Base-by-base conservation (phyloP, 78 protist genomes). In the Ministeria vibrans region DNA sequence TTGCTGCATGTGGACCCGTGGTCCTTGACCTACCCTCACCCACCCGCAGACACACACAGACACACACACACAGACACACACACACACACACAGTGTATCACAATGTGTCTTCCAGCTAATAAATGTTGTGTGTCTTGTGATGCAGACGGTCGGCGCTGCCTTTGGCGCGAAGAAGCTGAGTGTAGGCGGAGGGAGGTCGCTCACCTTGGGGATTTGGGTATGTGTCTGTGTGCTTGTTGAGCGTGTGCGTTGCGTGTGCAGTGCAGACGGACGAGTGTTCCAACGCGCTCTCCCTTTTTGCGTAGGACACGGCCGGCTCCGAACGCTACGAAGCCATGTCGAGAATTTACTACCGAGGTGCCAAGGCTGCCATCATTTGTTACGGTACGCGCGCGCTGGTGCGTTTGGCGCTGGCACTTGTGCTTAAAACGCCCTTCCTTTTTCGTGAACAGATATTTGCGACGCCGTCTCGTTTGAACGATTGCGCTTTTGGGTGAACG, bases 251-350 rank as follows among this genome's bases (percentile, higher is more conserved):
- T n/a, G n/a, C n/a, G n/a, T n/a, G n/a, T n/a, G n/a, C n/a, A n/a
- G n/a, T n/a, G n/a, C n/a, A n/a, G n/a, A n/a, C n/a, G n/a, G n/a
- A n/a, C n/a, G n/a, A n/a, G n/a, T n/a, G n/a, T n/a, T n/a, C n/a
- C n/a, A n/a, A n/a, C n/a, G n/a, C n/a, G n/a, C n/a, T n/a, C n/a
- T n/a, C n/a, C n/a, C n/a, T n/a, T n/a, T n/a, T n/a, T 27, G 6
- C n/a, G 18, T 41, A 63, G 71, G 80, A 76, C 32, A 76, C 80
- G 23, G 80, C 80, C 7, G 80, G 80, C 2, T 62, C 80, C 9
- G 80, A 76, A 23, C 51, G 51, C 23, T 76, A 45, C 44, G n/a
- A 76, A 6, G 66, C 80, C 41, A 62, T 76, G 49, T 41, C 59
- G 2, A 25, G 74, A 9, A 42, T 76, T 1, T 76, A 76, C 61